These are phyloP conservation scores for Spongospora subterranea DNA, from an alignment of 208 protist genomes.

Conservation along the genomic window DNA sequence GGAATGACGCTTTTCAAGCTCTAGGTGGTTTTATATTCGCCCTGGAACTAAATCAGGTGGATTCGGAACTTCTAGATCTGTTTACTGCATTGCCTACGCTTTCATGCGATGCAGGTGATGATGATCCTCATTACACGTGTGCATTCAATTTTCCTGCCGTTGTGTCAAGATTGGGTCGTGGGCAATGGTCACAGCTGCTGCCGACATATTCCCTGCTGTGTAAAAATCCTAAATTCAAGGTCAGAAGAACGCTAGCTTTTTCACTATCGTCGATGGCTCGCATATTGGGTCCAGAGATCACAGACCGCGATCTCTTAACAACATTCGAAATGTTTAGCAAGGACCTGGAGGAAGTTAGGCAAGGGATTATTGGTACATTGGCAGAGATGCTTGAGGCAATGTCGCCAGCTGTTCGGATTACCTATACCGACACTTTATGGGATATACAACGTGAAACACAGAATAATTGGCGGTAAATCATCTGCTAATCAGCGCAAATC, in stretches of 20 bases:
- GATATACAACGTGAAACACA: slow-evolving; percentile 1
- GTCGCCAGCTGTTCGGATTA: not conserved
- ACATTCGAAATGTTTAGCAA: not conserved
- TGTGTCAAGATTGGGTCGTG: not conserved
- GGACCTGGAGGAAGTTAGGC: slow-evolving; percentile 18
- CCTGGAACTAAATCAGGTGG: not conserved
- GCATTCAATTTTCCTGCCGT: slow-evolving; percentile 28
- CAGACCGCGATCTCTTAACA: not conserved
- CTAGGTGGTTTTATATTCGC: not conserved
- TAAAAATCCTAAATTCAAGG: slow-evolving; percentile 5
- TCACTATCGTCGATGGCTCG: not conserved
- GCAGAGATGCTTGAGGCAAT: not conserved
- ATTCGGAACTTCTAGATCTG: not conserved
- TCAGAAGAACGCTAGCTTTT: slow-evolving; percentile 5
- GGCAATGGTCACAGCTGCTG: not conserved
- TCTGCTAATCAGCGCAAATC: too few relatives aligned
- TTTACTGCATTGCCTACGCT: not conserved
- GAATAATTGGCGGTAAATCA: not conserved
- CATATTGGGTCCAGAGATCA: not conserved
- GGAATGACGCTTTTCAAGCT: not conserved
- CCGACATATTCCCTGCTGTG: not conserved
- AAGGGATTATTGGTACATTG: not conserved
- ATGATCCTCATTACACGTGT: slow-evolving; percentile 6
- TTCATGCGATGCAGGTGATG: not conserved
- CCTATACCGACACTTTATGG: not conserved